phyloP scores from a whole-genome alignment of 768 basidiomycete genomes.

The Phaeotremella skinneri region DNA sequence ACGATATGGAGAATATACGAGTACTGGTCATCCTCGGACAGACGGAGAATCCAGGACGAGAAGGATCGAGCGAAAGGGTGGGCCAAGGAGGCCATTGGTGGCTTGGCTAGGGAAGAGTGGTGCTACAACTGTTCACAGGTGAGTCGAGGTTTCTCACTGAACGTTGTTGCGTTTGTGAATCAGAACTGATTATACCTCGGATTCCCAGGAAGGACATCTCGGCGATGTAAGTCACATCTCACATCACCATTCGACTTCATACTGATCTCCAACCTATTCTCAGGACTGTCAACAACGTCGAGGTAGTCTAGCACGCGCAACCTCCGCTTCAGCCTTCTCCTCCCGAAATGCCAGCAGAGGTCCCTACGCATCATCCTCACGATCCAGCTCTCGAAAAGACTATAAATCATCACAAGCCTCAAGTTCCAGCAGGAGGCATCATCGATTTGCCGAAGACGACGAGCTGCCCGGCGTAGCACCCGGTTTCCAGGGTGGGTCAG shows the following conservation, averaged over 20 bases:
- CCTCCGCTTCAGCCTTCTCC: conserved; percentile 38
- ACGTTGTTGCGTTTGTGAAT: too few relatives aligned
- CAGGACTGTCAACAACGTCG: conserved; percentile 38
- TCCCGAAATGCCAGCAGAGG: conserved; percentile 28
- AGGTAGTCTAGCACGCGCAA: conserved; percentile 28
- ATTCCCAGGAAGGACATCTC: conserved; percentile 31
- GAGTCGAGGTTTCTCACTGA: neutral
- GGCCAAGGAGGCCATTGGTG: conserved; percentile 40
- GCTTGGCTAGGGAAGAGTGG: conserved; percentile 28
- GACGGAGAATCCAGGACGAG: conserved; percentile 14
- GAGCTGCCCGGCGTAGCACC: conserved; percentile 25
- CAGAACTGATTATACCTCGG: neutral
- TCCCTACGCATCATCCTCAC: conserved; percentile 20
- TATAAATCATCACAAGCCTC: conserved; percentile 7
- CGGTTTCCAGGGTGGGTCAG: conserved; percentile 25
- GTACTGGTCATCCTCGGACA: conserved; percentile 18
- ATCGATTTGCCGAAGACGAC: conserved; percentile 25
- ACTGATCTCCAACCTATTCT: conserved; percentile 1
- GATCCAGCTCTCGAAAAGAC: neutral
- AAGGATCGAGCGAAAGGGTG: conserved; percentile 25
- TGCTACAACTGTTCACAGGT: conserved; percentile 44
- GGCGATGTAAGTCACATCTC: conserved; percentile 38
- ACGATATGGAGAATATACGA: conserved; percentile 41
- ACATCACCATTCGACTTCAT: neutral
- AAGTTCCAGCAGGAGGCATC: conserved; percentile 13